Conservation (phyloP, 345 rosid species). For the Diplotaxis tenuifolia region DNA sequence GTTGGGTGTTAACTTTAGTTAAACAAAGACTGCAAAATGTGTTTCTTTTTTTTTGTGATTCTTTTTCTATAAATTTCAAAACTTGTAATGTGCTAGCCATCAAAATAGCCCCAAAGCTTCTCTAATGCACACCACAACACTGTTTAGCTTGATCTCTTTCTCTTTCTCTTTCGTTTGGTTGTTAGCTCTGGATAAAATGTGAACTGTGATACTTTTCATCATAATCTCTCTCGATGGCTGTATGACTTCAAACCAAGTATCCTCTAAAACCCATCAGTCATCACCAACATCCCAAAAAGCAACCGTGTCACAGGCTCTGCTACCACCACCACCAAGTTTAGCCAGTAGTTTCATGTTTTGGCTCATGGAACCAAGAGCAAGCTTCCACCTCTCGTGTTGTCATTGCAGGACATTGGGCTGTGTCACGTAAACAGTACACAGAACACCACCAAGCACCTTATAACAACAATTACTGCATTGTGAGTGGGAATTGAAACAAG, state of each 20-base stretch:
- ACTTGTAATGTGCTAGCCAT: background rate
- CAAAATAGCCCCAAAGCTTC: conserved; percentile 50
- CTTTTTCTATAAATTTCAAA: background rate
- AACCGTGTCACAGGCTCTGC: conserved; percentile 38
- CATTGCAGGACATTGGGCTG: conserved; percentile 66
- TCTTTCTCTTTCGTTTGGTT: background rate
- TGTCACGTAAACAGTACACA: conserved; percentile 62
- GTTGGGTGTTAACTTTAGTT: background rate
- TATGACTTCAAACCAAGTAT: conserved; percentile 47
- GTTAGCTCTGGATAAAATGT: background rate
- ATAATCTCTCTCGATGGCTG: conserved; percentile 47
- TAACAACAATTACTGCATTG: conserved; percentile 83
- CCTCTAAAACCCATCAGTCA: conserved; percentile 31
- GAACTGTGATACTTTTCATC: background rate
- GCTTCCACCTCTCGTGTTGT: conserved; percentile 61
- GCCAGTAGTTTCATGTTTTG: conserved; percentile 96
- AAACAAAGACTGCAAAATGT: no score
- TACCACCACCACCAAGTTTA: conserved; percentile 55
- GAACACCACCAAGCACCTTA: conserved; percentile 78
- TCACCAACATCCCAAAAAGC: conserved; percentile 19
- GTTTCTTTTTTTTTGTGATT: no score
- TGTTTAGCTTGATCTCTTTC: background rate
- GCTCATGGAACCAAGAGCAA: no score
- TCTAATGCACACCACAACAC: conserved; percentile 32
- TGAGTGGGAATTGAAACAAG: conserved; percentile 78